Conservation (phyloP, 2,329 filamentous ascomycete genomes). For the Neopestalotiopsis rosae region DNA sequence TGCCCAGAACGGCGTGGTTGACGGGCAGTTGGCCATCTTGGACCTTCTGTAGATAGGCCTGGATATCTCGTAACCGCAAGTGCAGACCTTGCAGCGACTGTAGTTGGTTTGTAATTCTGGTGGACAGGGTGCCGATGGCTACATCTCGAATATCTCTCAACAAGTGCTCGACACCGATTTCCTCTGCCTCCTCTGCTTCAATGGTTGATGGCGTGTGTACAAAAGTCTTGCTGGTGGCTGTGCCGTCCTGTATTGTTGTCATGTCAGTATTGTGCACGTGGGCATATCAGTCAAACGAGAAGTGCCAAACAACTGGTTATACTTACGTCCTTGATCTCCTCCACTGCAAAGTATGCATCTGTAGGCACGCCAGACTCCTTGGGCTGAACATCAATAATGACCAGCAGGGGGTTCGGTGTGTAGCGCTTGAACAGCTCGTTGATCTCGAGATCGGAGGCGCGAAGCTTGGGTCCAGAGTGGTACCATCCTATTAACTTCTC, state of each 20-base stretch:
- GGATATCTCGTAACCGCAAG: constrained; percentile 92
- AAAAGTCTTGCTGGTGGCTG: constrained; percentile 95
- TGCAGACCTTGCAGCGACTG: constrained; percentile 97
- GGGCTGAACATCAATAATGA: constrained; percentile 98
- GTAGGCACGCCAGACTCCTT: constrained; percentile 98
- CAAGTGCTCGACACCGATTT: constrained; percentile 97
- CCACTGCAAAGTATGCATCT: constrained; percentile 98
- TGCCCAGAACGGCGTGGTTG: constrained; percentile 96
- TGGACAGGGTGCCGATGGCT: constrained; percentile 94
- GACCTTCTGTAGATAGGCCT: constrained; percentile 93
- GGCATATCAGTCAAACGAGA: background rate
- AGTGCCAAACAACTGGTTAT: background rate
- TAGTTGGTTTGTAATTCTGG: constrained; percentile 95
- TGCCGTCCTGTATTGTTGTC: constrained; percentile 74
- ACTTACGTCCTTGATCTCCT: constrained; percentile 98
- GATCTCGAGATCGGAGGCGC: constrained; percentile 96
- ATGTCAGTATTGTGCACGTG: background rate
- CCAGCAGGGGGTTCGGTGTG: constrained; percentile 92
- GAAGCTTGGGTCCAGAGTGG: constrained; percentile 95
- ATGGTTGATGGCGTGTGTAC: constrained; percentile 98
- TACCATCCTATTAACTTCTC: constrained; percentile 99
- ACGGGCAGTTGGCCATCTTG: constrained; percentile 90
- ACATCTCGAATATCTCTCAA: constrained; percentile 98
- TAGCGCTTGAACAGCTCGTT: constrained; percentile 99
- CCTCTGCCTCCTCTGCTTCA: constrained; percentile 97